phyloP scores from a whole-genome alignment of 225 moss, liverwort and hornwort species.

The Polytrichum commune region DNA sequence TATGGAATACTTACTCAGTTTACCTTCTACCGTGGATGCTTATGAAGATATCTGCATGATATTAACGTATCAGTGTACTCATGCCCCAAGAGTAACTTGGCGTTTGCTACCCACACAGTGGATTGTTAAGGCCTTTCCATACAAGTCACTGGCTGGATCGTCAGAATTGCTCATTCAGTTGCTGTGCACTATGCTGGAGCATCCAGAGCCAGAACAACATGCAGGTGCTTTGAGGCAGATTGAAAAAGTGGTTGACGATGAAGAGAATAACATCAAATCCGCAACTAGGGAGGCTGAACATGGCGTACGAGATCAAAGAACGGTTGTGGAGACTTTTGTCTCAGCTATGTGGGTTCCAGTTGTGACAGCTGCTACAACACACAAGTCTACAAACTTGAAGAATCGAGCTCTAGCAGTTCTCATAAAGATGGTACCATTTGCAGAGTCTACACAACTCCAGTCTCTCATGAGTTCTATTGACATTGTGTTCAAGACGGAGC shows the following conservation, averaged over 20 bases:
- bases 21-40: constrained; percentile 37
- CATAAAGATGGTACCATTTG: constrained; percentile 68
- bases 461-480: constrained; percentile 73
- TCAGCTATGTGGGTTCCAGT: constrained; percentile 72
- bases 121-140: constrained; percentile 57
- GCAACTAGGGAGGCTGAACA: constrained; percentile 18
- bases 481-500: constrained; percentile 51
- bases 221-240: constrained; percentile 71
- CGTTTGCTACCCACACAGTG: constrained; percentile 68
- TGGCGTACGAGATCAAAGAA: constrained; percentile 19
- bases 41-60: constrained; percentile 60
- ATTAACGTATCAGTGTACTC: constrained; percentile 67
- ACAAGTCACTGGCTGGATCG: constrained; percentile 40
- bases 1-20: constrained; percentile 62
- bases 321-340: constrained; percentile 44
- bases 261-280: constrained; percentile 25
- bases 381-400: constrained; percentile 55
- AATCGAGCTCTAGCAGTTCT: constrained; percentile 65
- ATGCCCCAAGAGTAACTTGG: constrained; percentile 88
- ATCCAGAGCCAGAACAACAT: constrained; percentile 90
- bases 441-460: constrained; percentile 59
- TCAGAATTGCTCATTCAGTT: constrained; percentile 47
- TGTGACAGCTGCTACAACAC: constrained; percentile 59
- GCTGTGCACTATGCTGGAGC: constrained; percentile 69
- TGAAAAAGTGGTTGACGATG: constrained; percentile 51